phyloP scores from a whole-genome alignment of 2,329 filamentous ascomycete genomes.

The Bisporella sp. region DNA sequence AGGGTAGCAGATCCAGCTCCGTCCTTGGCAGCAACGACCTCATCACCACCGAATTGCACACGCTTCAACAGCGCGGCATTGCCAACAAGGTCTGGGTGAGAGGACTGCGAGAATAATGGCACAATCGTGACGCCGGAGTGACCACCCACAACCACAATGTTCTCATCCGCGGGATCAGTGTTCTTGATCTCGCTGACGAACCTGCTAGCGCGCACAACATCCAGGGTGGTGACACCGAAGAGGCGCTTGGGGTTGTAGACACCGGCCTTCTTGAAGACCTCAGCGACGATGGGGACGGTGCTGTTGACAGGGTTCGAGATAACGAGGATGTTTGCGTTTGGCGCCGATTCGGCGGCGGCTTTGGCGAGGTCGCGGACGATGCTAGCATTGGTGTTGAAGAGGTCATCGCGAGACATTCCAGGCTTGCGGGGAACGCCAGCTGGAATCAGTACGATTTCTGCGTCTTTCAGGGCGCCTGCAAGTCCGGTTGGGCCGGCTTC shows the following conservation, averaged over 20 bases:
- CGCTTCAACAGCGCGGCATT: conserved; percentile 64
- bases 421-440: conserved; percentile 93
- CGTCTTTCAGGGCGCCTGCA: conserved; percentile 70
- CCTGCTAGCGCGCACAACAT: conserved; percentile 93
- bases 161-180: conserved; percentile 28
- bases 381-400: conserved; percentile 99
- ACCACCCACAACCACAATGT: conserved; percentile 88
- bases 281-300: conserved; percentile 93
- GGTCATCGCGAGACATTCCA: conserved; percentile 98
- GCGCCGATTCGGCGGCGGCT: conserved; percentile 80
- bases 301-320: conserved; percentile 99
- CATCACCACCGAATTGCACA: conserved; percentile 96
- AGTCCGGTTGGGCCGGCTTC: conserved; percentile 72
- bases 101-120: conserved; percentile 85
- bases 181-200: conserved; percentile 73
- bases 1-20: conserved; percentile 85
- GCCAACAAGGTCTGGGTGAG: conserved; percentile 62
- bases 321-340: conserved; percentile 91
- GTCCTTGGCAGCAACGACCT: conserved; percentile 93
- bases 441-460: conserved; percentile 94
- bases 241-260: conserved; percentile 99
- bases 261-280: conserved; percentile 90
- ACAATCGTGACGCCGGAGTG: conserved; percentile 99
- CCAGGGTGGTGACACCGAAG: conserved; percentile 98
- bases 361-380: conserved; percentile 98